A percentile compares a stretch with the other conserved stretches of the same genome.
phyloP scores from a whole-genome alignment of 2,329 filamentous ascomycete species.

The Exophiala mesophila region DNA sequence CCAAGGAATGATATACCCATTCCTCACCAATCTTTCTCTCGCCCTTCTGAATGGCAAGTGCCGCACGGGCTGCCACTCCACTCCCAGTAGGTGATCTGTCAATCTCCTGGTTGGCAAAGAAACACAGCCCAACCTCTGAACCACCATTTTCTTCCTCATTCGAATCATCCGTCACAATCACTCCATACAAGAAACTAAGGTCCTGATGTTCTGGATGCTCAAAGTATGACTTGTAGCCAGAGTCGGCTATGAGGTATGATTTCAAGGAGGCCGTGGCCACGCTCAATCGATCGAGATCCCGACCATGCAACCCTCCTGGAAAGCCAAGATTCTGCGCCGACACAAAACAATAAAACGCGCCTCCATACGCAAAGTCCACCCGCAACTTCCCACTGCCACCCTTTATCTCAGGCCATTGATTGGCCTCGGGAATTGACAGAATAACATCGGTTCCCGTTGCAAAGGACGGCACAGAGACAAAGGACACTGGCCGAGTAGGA shows the following conservation, averaged over 20 bases:
- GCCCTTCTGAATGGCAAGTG: slow-evolving; percentile 33
- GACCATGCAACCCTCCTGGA: slow-evolving; percentile 17
- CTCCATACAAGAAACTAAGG: slow-evolving; percentile 37
- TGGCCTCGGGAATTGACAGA: slow-evolving; percentile 29
- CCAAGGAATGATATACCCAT: slow-evolving; percentile 36
- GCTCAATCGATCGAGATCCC: slow-evolving; percentile 32
- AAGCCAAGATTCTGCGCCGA: slow-evolving; percentile 38
- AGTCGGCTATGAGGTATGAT: slow-evolving; percentile 24
- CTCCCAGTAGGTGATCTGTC: slow-evolving; percentile 41
- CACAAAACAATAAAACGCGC: slow-evolving; percentile 42
- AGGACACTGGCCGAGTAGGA: slow-evolving; percentile 35
- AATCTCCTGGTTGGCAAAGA: slow-evolving; percentile 45
- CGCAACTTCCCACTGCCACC: background rate
- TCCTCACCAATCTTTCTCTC: slow-evolving; percentile 22
- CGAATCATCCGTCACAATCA: slow-evolving; percentile 36
- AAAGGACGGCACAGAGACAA: slow-evolving; percentile 42
- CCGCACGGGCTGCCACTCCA: slow-evolving; percentile 36
- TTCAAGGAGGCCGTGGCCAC: slow-evolving; percentile 34
- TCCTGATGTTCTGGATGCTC: slow-evolving; percentile 32
- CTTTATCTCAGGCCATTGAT: slow-evolving; percentile 38
- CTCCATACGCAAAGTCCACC: slow-evolving; percentile 38
- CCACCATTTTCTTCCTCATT: slow-evolving; percentile 18
- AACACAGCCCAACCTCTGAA: slow-evolving; percentile 42
- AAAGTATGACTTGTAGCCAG: slow-evolving; percentile 25
- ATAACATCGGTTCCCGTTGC: slow-evolving; percentile 32